Conservation (phyloP, 257 asterid species). For the Solanum corneliomulleri region DNA sequence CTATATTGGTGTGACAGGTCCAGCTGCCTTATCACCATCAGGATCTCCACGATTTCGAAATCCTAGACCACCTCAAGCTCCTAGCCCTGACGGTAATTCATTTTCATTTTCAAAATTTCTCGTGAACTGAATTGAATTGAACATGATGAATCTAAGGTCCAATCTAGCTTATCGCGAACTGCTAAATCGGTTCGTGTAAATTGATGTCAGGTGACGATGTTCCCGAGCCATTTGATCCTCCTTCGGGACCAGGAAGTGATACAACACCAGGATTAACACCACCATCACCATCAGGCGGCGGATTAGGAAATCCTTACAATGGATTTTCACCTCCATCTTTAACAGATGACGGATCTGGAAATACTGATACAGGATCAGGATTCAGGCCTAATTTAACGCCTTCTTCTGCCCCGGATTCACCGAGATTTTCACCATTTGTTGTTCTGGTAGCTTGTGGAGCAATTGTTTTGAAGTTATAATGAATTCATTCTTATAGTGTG, state of each 20-base stretch:
- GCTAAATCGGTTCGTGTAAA: not conserved
- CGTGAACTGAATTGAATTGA: not conserved
- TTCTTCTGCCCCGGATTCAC: constrained; percentile 28
- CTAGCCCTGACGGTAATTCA: constrained; percentile 21
- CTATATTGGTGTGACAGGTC: constrained; percentile 9
- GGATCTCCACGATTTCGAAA: constrained; percentile 7
- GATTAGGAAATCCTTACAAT: not conserved
- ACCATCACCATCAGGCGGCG: constrained; percentile 6
- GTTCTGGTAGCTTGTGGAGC: constrained; percentile 19
- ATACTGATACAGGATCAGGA: constrained; percentile 44
- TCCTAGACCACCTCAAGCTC: constrained; percentile 15
- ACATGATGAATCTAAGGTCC: not conserved
- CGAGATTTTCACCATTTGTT: constrained; percentile 5
- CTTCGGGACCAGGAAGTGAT: not conserved
- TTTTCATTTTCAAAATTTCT: not conserved
- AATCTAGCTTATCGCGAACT: not conserved
- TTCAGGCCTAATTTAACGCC: constrained; percentile 32
- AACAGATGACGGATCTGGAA: not conserved
- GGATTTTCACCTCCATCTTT: constrained; percentile 3
- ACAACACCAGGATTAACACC: not conserved
- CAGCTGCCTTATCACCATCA: constrained; percentile 9
- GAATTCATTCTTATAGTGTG: not conserved
- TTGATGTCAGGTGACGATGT: constrained; percentile 19
- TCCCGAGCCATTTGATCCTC: constrained; percentile 22
- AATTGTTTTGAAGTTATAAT: constrained; percentile 7